Conservation (phyloP, 2,329 filamentous ascomycete species). For the Alternaria brassicae region DNA sequence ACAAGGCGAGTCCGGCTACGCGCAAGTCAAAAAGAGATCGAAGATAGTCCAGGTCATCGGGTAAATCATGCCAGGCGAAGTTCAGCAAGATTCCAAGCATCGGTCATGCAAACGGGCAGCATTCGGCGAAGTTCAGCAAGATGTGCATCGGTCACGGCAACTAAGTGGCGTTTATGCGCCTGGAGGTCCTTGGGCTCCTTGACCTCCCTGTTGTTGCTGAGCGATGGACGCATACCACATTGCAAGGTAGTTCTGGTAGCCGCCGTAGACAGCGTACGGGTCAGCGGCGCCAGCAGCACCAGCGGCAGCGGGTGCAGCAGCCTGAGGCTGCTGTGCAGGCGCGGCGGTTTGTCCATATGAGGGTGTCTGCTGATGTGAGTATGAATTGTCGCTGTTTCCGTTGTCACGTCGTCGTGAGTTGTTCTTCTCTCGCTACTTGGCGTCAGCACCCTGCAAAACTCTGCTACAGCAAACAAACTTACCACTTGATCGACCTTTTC, state of each 20-base stretch:
- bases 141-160: constrained; percentile 46
- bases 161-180: constrained; percentile 44
- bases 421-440: constrained; percentile 56
- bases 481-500: constrained; percentile 92
- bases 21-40: constrained; percentile 31
- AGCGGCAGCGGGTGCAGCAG: constrained; percentile 57
- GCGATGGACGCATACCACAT: constrained; percentile 79
- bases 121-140: constrained; percentile 47
- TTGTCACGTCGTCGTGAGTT: constrained; percentile 52
- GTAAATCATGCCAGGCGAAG: constrained; percentile 37
- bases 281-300: constrained; percentile 40
- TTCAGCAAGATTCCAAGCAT: constrained; percentile 36
- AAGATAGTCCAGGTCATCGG: constrained; percentile 24
- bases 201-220: constrained; percentile 55
- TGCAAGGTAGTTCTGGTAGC: constrained; percentile 80
- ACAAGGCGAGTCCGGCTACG: constrained; percentile 24
- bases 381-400: constrained; percentile 50
- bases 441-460: constrained; percentile 22
- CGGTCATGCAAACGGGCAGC: constrained; percentile 50
- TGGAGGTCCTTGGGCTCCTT: constrained; percentile 42
- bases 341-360: constrained; percentile 47
- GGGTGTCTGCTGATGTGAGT: constrained; percentile 56
- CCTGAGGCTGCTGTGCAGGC: constrained; percentile 36
- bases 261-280: constrained; percentile 79
- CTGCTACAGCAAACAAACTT: constrained; percentile 51